A percentile compares a stretch with the other conserved stretches of the same genome.
These are phyloP conservation scores for Pyrenophora seminiperda DNA, from an alignment of 2,329 filamentous ascomycete genomes.

Conservation along the genomic window DNA sequence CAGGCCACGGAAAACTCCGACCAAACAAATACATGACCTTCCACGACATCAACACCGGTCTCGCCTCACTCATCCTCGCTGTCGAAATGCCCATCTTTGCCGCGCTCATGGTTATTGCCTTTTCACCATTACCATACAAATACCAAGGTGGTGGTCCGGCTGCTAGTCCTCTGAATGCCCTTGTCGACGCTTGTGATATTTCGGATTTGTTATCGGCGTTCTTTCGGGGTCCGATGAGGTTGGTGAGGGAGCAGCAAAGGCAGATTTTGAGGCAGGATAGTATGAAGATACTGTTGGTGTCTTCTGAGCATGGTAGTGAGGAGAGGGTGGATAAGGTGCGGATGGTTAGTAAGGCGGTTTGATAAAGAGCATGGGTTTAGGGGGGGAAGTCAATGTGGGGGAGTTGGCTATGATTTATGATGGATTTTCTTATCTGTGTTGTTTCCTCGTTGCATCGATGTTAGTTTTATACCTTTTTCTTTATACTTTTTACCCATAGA, in stretches of 20 bases:
- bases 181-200: slow-evolving; percentile 37
- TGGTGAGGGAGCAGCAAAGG: slow-evolving; percentile 37
- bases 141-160: slow-evolving; percentile 14
- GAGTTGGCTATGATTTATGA: no score
- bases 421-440: no score
- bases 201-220: slow-evolving; percentile 36
- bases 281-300: slow-evolving; percentile 13
- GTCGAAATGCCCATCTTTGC: slow-evolving; percentile 44
- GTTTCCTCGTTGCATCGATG: no score
- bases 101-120: slow-evolving; percentile 33
- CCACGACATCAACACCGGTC: slow-evolving; percentile 34
- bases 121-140: slow-evolving; percentile 32
- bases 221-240: slow-evolving; percentile 38
- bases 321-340: not conserved
- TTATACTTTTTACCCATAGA: no score
- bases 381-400: no score
- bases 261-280: slow-evolving; percentile 29
- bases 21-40: slow-evolving; percentile 37
- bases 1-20: slow-evolving; percentile 26
- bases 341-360: no score
- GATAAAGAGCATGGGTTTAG: no score
- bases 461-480: no score
- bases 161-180: slow-evolving; percentile 25
- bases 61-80: slow-evolving; percentile 36
- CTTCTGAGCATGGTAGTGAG: not conserved